Evolutionary conservation across 2,329 filamentous ascomycete genomes (phyloP).

Genomic region (Curvularia lunata): DNA sequence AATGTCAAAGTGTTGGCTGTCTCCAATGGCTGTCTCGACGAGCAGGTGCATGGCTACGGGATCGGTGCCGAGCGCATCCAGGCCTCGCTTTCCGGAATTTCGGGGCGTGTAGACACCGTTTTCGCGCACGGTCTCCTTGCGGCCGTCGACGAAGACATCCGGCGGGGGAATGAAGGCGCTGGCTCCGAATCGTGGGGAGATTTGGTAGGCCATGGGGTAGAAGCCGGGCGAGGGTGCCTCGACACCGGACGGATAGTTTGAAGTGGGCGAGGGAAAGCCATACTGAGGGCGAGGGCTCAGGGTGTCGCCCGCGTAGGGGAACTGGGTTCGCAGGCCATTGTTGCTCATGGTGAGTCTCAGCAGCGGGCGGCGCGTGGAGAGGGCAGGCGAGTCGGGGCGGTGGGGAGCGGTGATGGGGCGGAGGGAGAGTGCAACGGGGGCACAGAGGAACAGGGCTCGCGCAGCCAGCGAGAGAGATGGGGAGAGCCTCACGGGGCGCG

Average conservation of each 20-base stretch:
- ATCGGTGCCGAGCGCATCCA: conserved; percentile 54
- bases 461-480: conserved; percentile 30
- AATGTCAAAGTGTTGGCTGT: conserved; percentile 85
- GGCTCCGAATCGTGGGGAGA: conserved; percentile 45
- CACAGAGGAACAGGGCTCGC: conserved; percentile 34
- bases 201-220: conserved; percentile 48
- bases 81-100: conserved; percentile 38
- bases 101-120: conserved; percentile 39
- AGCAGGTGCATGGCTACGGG: conserved; percentile 85
- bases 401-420: conserved; percentile 30
- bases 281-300: conserved; percentile 44
- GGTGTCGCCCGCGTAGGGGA: conserved; percentile 39
- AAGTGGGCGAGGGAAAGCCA: conserved; percentile 48
- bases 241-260: conserved; percentile 47
- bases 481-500: conserved; percentile 38
- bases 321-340: conserved; percentile 47
- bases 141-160: conserved; percentile 45
- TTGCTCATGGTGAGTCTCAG: conserved; percentile 33
- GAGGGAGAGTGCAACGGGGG: conserved; percentile 30
- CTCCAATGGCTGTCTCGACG: conserved; percentile 88
- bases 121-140: conserved; percentile 36
- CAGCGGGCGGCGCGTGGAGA: conserved; percentile 13
- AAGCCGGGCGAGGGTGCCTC: conserved; percentile 43
- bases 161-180: conserved; percentile 49
- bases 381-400: conserved; percentile 19